phyloP scores from a whole-genome alignment of 768 basidiomycete genomes.

The Fomitopsis pulvina region DNA sequence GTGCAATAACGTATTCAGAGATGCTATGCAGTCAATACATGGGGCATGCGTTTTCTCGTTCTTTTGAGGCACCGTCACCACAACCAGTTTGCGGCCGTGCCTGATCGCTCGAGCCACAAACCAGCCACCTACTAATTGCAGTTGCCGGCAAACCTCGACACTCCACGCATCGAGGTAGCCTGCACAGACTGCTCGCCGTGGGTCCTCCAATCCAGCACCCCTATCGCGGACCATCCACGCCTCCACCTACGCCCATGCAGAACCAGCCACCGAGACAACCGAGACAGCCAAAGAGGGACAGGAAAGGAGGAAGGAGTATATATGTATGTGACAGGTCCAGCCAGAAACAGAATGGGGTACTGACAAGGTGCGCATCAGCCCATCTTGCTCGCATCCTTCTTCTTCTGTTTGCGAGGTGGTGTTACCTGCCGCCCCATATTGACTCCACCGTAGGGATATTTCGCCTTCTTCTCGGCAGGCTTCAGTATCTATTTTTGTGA shows the following conservation, averaged over 20 bases:
- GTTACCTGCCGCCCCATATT: slow-evolving; percentile 87
- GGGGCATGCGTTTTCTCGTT: not conserved
- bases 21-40: not conserved
- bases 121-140: not conserved
- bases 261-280: slow-evolving; percentile 1
- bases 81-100: not conserved
- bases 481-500: slow-evolving; percentile 88
- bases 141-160: too few relatives aligned
- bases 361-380: slow-evolving; percentile 23
- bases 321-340: slow-evolving; percentile 9
- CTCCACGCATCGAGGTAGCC: not conserved
- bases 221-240: not conserved
- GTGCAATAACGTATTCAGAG: not conserved
- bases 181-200: not conserved
- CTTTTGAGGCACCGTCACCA: not conserved
- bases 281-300: slow-evolving; percentile 12
- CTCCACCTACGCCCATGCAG: not conserved
- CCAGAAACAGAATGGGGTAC: slow-evolving; percentile 10
- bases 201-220: not conserved
- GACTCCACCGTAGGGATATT: slow-evolving; percentile 84
- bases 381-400: slow-evolving; percentile 78
- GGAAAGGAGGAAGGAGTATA: slow-evolving; percentile 11
- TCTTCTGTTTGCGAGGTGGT: slow-evolving; percentile 96
- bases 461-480: slow-evolving; percentile 98
- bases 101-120: not conserved